A percentile compares a stretch with the other conserved stretches of the same genome.
Evolutionary conservation across 768 basidiomycete species (phyloP).

Genomic region (Leccinum obscurum): DNA sequence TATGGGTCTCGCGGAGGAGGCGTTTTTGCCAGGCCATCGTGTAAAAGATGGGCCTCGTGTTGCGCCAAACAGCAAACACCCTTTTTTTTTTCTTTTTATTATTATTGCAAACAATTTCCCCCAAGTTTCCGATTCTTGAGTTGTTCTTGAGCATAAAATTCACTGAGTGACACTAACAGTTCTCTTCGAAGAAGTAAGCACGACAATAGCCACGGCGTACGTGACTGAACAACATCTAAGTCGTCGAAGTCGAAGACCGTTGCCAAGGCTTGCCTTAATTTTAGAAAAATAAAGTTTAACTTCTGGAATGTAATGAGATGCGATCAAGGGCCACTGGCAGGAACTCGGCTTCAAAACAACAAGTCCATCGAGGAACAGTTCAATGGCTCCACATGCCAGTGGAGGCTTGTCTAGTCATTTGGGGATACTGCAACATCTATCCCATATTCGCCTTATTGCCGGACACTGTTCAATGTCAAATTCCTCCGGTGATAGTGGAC

Average conservation of each 20-base stretch:
- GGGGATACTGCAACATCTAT: background rate
- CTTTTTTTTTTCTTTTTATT: too few relatives aligned
- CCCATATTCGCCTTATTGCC: background rate
- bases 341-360: background rate
- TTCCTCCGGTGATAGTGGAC: background rate
- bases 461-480: background rate
- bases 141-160: background rate
- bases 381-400: background rate
- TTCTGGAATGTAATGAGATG: background rate
- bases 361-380: background rate
- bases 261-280: too few relatives aligned
- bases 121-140: background rate
- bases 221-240: background rate
- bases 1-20: background rate
- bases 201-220: background rate
- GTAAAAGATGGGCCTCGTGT: background rate
- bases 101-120: too few relatives aligned
- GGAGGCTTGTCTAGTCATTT: background rate
- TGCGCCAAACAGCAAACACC: background rate
- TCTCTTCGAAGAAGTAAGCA: background rate
- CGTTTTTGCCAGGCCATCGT: background rate
- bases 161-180: background rate
- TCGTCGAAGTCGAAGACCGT: background rate
- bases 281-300: background rate
- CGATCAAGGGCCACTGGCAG: background rate